Percentiles rank a stretch among this genome's conserved stretches.
Conservation (phyloP, 306 rosid genomes). For the Castanea sativa region DNA sequence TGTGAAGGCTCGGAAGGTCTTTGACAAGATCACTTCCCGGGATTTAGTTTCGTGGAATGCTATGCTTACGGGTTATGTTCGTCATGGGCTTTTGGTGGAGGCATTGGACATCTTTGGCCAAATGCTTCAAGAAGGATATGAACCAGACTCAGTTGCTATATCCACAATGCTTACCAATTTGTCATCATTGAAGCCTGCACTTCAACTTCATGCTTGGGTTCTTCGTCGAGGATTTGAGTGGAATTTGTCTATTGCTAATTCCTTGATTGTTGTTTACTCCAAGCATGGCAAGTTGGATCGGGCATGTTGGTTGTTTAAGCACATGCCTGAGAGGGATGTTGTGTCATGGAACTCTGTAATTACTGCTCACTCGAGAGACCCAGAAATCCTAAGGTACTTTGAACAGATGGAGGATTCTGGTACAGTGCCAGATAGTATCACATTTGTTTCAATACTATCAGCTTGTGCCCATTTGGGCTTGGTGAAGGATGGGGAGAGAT, state of each 20-base stretch:
- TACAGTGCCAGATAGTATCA: constrained; percentile 55
- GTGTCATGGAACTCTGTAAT: constrained; percentile 87
- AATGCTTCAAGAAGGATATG: constrained; percentile 52
- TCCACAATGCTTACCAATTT: constrained; percentile 48
- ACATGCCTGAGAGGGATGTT: constrained; percentile 74
- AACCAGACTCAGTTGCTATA: constrained; percentile 62
- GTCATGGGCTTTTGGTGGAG: constrained; percentile 56
- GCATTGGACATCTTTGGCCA: constrained; percentile 50
- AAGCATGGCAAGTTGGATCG: constrained; percentile 47
- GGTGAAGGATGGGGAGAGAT: constrained; percentile 63
- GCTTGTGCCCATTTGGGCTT: constrained; percentile 69
- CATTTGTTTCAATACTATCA: constrained; percentile 74
- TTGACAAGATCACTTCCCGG: constrained; percentile 44
- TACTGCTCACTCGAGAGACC: constrained; percentile 61
- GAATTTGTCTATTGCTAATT: constrained; percentile 68
- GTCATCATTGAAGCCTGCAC: constrained; percentile 39
- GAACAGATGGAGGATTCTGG: constrained; percentile 58
- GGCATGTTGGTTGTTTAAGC: constrained; percentile 55
- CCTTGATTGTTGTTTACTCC: constrained; percentile 64
- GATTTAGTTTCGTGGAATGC: constrained; percentile 89
- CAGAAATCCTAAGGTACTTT: constrained; percentile 54
- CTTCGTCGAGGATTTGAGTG: constrained; percentile 56
- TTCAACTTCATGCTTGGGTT: constrained; percentile 78
- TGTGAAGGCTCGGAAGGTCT: constrained; percentile 68
- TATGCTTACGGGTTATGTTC: constrained; percentile 69